Evolutionary conservation across 2,329 filamentous ascomycete genomes (phyloP), one percentile per base, ranked within the genome.

Genomic region (Chaetomiaceae sp.): DNA sequence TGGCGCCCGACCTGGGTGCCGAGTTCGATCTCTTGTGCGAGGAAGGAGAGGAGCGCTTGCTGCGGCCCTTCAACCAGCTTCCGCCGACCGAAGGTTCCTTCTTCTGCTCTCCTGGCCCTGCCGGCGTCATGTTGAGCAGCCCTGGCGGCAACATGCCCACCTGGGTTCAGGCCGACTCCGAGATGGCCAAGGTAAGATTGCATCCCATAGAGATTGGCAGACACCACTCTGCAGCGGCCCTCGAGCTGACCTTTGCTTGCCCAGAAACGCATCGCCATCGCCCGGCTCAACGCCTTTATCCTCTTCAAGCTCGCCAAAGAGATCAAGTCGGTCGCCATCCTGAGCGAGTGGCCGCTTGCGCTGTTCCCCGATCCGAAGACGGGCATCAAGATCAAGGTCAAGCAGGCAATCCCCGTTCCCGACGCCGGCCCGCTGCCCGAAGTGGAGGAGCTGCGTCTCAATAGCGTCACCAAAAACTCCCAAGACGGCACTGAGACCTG

Each of bases 261-360:
- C 4, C 40, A 45, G 48, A n/a, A 19, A 2, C 11, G 33, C 7
- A 22, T 44, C 22, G 20, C 39, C 22, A 29, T 37, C 15, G 39
- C 48, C n/a, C 48, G 39, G 8, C 14, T 51, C 14, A 42, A 53
- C 17, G 45, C 45, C 8, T 44, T 47, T n/a, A 2, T 39, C 4
- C 44, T 53, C 20, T 44, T 48, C 31, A 48, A 37, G n/a, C 15
- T 44, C 23, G 51, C 51, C 22, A 44, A 43, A 9, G 43, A 48
- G 1, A 44, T 38, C 14, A 37, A 22, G 15, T 17, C 38, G 2
- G 6, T 48, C 38, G 44, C 43, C 17, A 38, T 53, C 11, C 44
- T 42, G 29, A 39, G 51, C 31, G 45, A 37, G 12, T 53, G 38
- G 44, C 51, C 51, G 22, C 45, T 53, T n/a, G 51, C 20, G 2